A percentile compares a stretch with the other conserved stretches of the same genome.
phyloP scores from a whole-genome alignment of 2,329 filamentous ascomycete genomes.

The Hypoxylon sp. region DNA sequence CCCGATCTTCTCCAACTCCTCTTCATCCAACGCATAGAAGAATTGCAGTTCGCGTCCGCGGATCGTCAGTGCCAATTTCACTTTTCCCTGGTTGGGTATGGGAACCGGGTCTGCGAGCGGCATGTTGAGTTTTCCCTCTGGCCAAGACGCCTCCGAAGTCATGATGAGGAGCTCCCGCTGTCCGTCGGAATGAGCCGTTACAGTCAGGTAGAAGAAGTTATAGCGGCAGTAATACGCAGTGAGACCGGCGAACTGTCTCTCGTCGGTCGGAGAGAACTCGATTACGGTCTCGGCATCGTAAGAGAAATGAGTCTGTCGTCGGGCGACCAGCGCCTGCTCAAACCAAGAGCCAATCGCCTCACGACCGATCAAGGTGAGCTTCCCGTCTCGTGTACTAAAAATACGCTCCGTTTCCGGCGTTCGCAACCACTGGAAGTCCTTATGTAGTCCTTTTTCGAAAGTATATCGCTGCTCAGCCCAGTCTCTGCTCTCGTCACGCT shows the following conservation, averaged over 20 bases:
- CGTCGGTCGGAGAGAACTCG: constrained; percentile 66
- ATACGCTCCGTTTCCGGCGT: constrained; percentile 68
- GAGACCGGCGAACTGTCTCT: constrained; percentile 71
- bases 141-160: constrained; percentile 68
- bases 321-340: constrained; percentile 67
- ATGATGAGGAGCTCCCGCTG: constrained; percentile 69
- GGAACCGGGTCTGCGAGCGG: constrained; percentile 59
- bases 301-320: constrained; percentile 69
- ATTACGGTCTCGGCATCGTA: constrained; percentile 70
- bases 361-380: constrained; percentile 63
- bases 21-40: constrained; percentile 64
- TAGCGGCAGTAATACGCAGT: constrained; percentile 73
- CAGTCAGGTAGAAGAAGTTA: constrained; percentile 74
- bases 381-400: constrained; percentile 56
- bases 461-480: constrained; percentile 64
- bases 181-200: constrained; percentile 68
- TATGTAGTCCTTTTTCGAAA: constrained; percentile 60
- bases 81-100: constrained; percentile 67
- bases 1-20: constrained; percentile 62
- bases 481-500: constrained; percentile 61
- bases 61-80: constrained; percentile 64
- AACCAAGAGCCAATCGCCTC: constrained; percentile 70
- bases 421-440: constrained; percentile 69
- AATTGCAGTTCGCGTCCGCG: constrained; percentile 68
- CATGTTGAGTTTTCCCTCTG: constrained; percentile 60